Base-by-base conservation (phyloP, 768 basidiomycete species). In the Termitomyces heimii region DNA sequence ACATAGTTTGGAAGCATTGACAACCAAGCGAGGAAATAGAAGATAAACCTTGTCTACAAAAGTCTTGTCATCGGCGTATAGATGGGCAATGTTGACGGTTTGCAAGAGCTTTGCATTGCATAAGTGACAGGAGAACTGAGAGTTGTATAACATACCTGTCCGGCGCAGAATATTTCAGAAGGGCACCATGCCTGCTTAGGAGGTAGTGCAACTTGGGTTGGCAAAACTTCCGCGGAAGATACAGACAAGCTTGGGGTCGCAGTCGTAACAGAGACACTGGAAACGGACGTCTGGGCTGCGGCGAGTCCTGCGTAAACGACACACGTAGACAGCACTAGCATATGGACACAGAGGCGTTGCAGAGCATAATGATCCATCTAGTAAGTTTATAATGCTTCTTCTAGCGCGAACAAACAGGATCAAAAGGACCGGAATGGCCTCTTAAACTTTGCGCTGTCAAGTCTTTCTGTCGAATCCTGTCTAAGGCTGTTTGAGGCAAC, bases 61-160 rank as follows among this genome's bases (percentile, higher is more conserved):
- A 0, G 91, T 94, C 73, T 97, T 96, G 46, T 86, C 84, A 70
- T 97, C 94, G 0, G 78, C 68, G 66, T 80, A 97, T 28, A 89
- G 72, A 42, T 78, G 68, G 0, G 93, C 92, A 59, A 96, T 63
- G 68, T 93, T 88, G 59, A 95, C 85, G 1, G 90, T 88, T 81
- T 96, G 93, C 26, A 97, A 75, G 9, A 93, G 66, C 90, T 55
- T 46, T 18, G 63, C 7, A 37, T 35, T 10, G 18, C 13, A 20
- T 53, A 22, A 53, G 31, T 12, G n/a, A 8, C n/a, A n/a, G 12
- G 9, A 10, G 26, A 53, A 4, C 22, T 10, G 20, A 46, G n/a
- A 22, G 14, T 20, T 12, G 26, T 9, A 18, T 5, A 12, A 76
- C 85, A 58, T 66, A 92, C 91, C 26, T 77, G 54, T 35, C 92